Percentiles rank a stretch among this genome's conserved stretches.
Evolutionary conservation across 495 filamentous ascomycete species (phyloP).

Genomic region (Cetradonia linearis): DNA sequence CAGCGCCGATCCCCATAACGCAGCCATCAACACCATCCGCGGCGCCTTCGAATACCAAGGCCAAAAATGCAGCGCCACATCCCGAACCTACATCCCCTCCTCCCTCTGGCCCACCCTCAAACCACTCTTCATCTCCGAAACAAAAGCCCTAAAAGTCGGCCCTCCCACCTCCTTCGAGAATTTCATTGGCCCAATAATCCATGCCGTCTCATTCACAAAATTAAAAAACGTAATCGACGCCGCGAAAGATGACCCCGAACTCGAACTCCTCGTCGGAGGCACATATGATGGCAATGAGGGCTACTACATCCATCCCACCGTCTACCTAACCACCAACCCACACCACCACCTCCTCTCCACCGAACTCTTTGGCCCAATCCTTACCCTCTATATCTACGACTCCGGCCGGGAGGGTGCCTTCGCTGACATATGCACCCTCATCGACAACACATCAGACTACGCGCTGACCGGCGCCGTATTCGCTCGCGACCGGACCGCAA

Average conservation of each 20-base stretch:
- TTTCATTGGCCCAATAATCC: constrained; percentile 50
- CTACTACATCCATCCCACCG: constrained; percentile 59
- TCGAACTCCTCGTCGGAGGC: constrained; percentile 51
- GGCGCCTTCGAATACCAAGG: constrained; percentile 86
- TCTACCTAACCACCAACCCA: constrained; percentile 56
- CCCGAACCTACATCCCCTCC: constrained; percentile 60
- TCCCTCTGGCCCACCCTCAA: constrained; percentile 53
- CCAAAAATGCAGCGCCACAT: constrained; percentile 81
- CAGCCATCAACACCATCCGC: constrained; percentile 69
- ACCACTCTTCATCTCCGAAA: constrained; percentile 50
- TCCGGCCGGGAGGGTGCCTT: constrained; percentile 39
- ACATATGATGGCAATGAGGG: constrained; percentile 49
- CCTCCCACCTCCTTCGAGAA: constrained; percentile 55
- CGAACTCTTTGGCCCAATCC: constrained; percentile 56
- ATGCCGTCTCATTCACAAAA: constrained; percentile 45
- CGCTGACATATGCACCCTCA: constrained; percentile 41
- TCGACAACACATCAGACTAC: constrained; percentile 62
- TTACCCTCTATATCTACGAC: constrained; percentile 54
- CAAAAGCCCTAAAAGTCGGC: constrained; percentile 56
- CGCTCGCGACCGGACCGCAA: constrained; percentile 53
- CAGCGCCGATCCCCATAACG: constrained; percentile 64
- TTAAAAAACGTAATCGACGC: constrained; percentile 48
- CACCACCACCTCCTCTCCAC: constrained; percentile 50
- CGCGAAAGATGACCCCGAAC: constrained; percentile 50
- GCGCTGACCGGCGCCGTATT: constrained; percentile 73